Evolutionary conservation across 768 basidiomycete genomes (phyloP).

Genomic region (Suillus brevipes): DNA sequence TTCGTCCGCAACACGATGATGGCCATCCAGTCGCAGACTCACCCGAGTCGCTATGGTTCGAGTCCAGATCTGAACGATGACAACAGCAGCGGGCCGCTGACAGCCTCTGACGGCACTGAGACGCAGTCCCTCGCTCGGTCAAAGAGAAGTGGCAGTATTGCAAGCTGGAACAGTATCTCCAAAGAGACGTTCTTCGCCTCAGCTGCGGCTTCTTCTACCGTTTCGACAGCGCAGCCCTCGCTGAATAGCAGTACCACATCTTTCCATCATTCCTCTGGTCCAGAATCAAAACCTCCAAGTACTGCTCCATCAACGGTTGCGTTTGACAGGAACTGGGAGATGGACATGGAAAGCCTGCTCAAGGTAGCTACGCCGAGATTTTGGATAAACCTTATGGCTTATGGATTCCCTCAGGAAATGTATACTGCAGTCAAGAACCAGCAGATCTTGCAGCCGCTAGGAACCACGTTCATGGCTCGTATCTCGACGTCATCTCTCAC

Average conservation of each 20-base stretch:
- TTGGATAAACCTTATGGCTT: slow-evolving; percentile 6
- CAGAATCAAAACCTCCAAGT: slow-evolving; percentile 36
- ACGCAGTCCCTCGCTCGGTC: slow-evolving; percentile 46
- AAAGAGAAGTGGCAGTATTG: slow-evolving; percentile 80
- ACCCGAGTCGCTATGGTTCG: slow-evolving; percentile 55
- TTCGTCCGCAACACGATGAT: slow-evolving; percentile 92
- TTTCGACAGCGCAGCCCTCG: slow-evolving; percentile 38
- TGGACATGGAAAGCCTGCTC: slow-evolving; percentile 81
- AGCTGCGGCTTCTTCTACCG: slow-evolving; percentile 34
- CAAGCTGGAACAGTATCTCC: slow-evolving; percentile 81
- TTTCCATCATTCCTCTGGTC: slow-evolving; percentile 52
- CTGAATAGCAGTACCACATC: slow-evolving; percentile 66
- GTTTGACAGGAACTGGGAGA: slow-evolving; percentile 77
- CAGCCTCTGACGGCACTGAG: slow-evolving; percentile 59
- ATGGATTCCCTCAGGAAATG: slow-evolving; percentile 67
- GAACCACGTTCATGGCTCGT: slow-evolving; percentile 41
- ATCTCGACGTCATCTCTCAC: slow-evolving; percentile 58
- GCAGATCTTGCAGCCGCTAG: slow-evolving; percentile 83
- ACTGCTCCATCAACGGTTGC: slow-evolving; percentile 36
- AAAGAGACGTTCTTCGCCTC: slow-evolving; percentile 53
- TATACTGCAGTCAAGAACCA: slow-evolving; percentile 89
- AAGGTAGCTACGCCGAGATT: slow-evolving; percentile 52
- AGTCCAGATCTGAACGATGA: slow-evolving; percentile 66
- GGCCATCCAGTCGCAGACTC: slow-evolving; percentile 79
- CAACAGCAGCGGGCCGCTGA: slow-evolving; percentile 60